These are phyloP conservation scores for Fusarium circinatum DNA, from an alignment of 2,329 filamentous ascomycete genomes.

Conservation along the genomic window DNA sequence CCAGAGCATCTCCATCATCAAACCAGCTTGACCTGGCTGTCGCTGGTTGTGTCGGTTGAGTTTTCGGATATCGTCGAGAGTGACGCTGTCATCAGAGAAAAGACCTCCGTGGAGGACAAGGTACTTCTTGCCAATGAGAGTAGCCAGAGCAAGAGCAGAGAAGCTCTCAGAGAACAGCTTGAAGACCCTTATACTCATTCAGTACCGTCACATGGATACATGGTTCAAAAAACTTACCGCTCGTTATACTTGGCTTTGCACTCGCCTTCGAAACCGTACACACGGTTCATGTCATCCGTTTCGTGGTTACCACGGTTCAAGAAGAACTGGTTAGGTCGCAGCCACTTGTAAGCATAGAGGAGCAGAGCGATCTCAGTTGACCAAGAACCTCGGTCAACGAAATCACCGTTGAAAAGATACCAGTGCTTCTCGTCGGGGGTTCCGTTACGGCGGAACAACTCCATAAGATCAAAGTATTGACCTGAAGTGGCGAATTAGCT, in stretches of 20 bases:
- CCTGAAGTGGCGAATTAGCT: conserved; percentile 59
- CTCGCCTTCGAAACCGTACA: conserved; percentile 98
- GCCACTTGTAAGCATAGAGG: conserved; percentile 96
- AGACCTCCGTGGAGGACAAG: conserved; percentile 93
- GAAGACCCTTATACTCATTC: conserved; percentile 71
- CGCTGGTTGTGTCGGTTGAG: conserved; percentile 89
- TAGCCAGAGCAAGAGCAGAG: conserved; percentile 91
- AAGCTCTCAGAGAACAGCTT: conserved; percentile 99
- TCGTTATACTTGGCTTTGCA: conserved; percentile 99
- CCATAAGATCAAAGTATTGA: conserved; percentile 97
- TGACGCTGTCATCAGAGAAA: conserved; percentile 94
- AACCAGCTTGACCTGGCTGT: conserved; percentile 89
- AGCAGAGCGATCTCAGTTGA: conserved; percentile 95
- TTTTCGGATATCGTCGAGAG: conserved; percentile 92
- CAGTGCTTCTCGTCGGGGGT: conserved; percentile 85
- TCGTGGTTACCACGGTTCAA: conserved; percentile 98
- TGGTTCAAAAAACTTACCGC: conserved; percentile 54
- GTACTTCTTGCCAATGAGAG: conserved; percentile 89
- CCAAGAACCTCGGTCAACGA: conserved; percentile 97
- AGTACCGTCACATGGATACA: background rate
- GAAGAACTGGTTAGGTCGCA: conserved; percentile 88
- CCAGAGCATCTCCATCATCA: conserved; percentile 99
- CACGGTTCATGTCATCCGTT: conserved; percentile 98
- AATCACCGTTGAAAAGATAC: conserved; percentile 98
- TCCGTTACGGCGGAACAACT: conserved; percentile 94